phyloP scores from a whole-genome alignment of 2,329 filamentous ascomycete genomes.

The Xylariales sp. region DNA sequence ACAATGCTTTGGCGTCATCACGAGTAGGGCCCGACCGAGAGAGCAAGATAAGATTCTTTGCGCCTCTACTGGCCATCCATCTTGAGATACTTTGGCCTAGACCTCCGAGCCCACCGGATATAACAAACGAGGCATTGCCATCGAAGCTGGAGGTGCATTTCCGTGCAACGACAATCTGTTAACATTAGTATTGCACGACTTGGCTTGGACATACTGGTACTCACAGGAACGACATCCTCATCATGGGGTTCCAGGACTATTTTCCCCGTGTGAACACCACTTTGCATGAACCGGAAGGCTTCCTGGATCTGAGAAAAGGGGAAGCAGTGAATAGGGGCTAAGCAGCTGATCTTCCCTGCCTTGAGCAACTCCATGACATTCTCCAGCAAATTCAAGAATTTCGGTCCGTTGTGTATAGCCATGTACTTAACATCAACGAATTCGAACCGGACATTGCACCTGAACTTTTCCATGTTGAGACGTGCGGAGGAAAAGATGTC shows the following conservation, averaged over 20 bases:
- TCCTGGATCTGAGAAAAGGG: not conserved
- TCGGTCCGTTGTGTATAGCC: not conserved
- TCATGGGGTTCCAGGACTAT: slow-evolving; percentile 3
- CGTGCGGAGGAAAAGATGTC: slow-evolving; percentile 22
- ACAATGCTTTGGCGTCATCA: not conserved
- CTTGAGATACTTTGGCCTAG: slow-evolving; percentile 1
- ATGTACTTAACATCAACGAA: slow-evolving; percentile 2
- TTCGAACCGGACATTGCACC: slow-evolving; percentile 7
- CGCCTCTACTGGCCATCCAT: slow-evolving; percentile 6
- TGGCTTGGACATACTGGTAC: not conserved
- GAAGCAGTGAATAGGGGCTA: not conserved
- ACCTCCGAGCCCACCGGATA: slow-evolving; percentile 6
- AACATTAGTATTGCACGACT: not conserved
- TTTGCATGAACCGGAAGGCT: slow-evolving; percentile 2
- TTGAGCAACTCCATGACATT: not conserved
- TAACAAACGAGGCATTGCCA: not conserved
- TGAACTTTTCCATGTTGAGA: slow-evolving; percentile 29
- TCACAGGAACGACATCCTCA: slow-evolving; percentile 9
- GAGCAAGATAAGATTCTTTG: slow-evolving; percentile 7
- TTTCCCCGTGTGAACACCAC: not conserved
- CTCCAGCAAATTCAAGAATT: not conserved
- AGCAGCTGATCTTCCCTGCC: not conserved
- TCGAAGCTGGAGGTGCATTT: not conserved
- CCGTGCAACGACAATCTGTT: not conserved
- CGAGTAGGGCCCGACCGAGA: slow-evolving; percentile 5